A percentile compares a stretch with the other conserved stretches of the same genome.
phyloP scores from a whole-genome alignment of 1,139 yeast species.

The Debaryomyces fabryi region DNA sequence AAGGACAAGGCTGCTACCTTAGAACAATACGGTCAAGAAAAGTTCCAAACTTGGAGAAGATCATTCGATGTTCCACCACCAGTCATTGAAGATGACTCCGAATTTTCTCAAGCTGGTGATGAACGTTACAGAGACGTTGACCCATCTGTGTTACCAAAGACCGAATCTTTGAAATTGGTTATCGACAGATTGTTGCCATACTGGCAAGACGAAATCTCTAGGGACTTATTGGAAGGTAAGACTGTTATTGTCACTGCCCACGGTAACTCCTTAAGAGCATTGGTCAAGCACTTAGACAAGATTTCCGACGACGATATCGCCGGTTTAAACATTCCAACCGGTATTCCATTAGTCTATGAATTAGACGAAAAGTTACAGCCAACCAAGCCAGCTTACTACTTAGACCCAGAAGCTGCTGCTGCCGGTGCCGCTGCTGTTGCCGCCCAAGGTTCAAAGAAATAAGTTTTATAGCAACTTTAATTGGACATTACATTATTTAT shows the following conservation, averaged over 20 bases:
- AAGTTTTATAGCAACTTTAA: constrained; percentile 14
- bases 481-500: background rate
- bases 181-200: constrained; percentile 96
- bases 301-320: constrained; percentile 93
- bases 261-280: constrained; percentile 97
- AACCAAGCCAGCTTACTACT: constrained; percentile 90
- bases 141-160: constrained; percentile 84
- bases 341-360: constrained; percentile 97
- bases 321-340: constrained; percentile 95
- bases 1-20: constrained; percentile 95
- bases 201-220: constrained; percentile 94
- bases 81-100: constrained; percentile 70
- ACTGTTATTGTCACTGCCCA: constrained; percentile 95
- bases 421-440: constrained; percentile 99
- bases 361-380: constrained; percentile 87
- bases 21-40: constrained; percentile 85
- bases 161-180: constrained; percentile 93
- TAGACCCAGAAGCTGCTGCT: constrained; percentile 99
- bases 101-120: constrained; percentile 85
- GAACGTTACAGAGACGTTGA: constrained; percentile 83
- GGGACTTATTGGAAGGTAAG: constrained; percentile 82
- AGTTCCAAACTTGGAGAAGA: constrained; percentile 98
- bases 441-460: constrained; percentile 77
- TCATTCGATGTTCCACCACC: constrained; percentile 98
- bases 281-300: constrained; percentile 94